A percentile compares a stretch with the other conserved stretches of the same genome.
Conservation (phyloP, 2,329 filamentous ascomycete genomes). For the Aureobasidium sp. region DNA sequence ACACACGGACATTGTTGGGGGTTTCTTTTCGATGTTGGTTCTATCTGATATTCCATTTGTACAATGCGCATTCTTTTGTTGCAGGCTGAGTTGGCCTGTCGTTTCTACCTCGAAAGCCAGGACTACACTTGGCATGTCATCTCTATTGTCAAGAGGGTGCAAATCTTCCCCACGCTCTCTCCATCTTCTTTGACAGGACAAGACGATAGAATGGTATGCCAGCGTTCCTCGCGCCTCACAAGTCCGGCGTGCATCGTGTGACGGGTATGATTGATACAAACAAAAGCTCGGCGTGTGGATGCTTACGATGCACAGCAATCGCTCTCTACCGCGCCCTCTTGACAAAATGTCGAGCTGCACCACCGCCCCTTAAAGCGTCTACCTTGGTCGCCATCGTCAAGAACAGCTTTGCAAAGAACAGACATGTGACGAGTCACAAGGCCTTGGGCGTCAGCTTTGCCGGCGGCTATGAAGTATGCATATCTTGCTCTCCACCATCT, state of each 20-base stretch:
- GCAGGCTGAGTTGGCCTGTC: not conserved
- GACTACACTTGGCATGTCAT: too few species aligned
- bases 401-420: slow-evolving; percentile 57
- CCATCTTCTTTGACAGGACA: not conserved
- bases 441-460: slow-evolving; percentile 57
- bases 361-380: not conserved
- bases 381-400: slow-evolving; percentile 44
- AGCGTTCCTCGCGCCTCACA: slow-evolving; percentile 36
- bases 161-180: not conserved
- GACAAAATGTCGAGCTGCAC: slow-evolving; percentile 29
- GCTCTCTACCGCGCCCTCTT: slow-evolving; percentile 68
- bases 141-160: not conserved
- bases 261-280: slow-evolving; percentile 36
- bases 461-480: slow-evolving; percentile 58
- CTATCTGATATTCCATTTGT: not conserved
- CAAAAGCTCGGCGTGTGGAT: not conserved
- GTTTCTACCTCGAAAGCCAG: not conserved
- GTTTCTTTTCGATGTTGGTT: not conserved
- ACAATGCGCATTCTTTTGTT: not conserved
- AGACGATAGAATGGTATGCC: slow-evolving; percentile 22
- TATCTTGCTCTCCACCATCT: not conserved
- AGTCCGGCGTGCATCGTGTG: slow-evolving; percentile 45
- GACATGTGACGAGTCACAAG: slow-evolving; percentile 50
- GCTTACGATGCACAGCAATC: slow-evolving; percentile 42
- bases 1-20: not conserved